phyloP scores from a whole-genome alignment of 2,329 filamentous ascomycete genomes.

The Myriosclerotinia duriaeana region DNA sequence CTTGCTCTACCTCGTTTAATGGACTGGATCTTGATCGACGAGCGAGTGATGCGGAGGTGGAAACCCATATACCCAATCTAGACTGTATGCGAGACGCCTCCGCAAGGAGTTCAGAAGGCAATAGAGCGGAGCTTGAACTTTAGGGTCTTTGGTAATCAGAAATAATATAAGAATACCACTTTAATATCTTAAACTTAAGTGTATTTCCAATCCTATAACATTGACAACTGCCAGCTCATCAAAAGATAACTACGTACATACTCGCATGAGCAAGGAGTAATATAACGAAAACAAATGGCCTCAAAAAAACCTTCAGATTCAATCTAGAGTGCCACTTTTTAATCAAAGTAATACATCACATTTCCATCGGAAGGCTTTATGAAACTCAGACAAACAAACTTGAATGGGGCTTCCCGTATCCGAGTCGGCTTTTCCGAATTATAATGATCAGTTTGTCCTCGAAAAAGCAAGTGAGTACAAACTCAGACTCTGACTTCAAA shows the following conservation, averaged over 20 bases:
- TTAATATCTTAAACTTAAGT: constrained; percentile 6
- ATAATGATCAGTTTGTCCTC: constrained; percentile 8
- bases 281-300: background rate
- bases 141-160: constrained; percentile 2
- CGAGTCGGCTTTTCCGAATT: constrained; percentile 14
- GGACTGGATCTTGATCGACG: constrained; percentile 17
- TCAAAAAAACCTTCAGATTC: background rate
- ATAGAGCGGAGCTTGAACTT: constrained; percentile 3
- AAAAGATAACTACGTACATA: background rate
- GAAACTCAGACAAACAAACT: constrained; percentile 19
- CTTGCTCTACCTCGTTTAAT: constrained; percentile 2
- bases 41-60: constrained; percentile 13
- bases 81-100: constrained; percentile 13
- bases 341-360: constrained; percentile 18
- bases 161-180: background rate
- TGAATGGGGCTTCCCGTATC: constrained; percentile 7
- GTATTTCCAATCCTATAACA: background rate
- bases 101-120: constrained; percentile 15
- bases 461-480: constrained; percentile 16
- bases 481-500: constrained; percentile 1
- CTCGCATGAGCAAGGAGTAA: background rate
- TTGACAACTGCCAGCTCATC: background rate
- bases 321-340: background rate
- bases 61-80: constrained; percentile 18
- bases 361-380: constrained; percentile 7